A percentile compares a stretch with the other conserved stretches of the same genome.
phyloP scores from a whole-genome alignment of 495 filamentous ascomycete species.

The Neurospora tetrasperma region DNA sequence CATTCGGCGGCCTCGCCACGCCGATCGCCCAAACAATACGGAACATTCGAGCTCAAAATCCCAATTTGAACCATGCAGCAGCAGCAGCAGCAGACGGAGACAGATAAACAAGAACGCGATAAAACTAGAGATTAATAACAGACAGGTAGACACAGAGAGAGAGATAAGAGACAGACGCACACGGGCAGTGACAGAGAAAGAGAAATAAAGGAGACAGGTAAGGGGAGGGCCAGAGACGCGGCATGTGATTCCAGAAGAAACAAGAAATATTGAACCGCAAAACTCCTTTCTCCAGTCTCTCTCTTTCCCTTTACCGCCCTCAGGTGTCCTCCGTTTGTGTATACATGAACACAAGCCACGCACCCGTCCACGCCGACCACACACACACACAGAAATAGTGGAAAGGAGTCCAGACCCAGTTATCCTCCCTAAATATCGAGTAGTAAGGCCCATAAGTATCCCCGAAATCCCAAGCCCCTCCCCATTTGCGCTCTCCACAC shows the following conservation, averaged over 20 bases:
- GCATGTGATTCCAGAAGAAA: constrained; percentile 13
- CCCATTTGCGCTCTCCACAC: not conserved
- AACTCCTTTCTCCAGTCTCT: constrained; percentile 15
- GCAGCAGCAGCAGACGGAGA: constrained; percentile 1
- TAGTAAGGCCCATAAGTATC: constrained; percentile 1
- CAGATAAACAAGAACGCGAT: constrained; percentile 17
- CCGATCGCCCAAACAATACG: not conserved
- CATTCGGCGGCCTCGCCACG: not conserved
- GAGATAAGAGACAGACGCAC: not conserved
- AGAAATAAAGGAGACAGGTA: constrained; percentile 7
- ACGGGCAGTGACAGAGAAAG: constrained; percentile 6
- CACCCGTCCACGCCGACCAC: not conserved
- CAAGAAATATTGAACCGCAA: constrained; percentile 21
- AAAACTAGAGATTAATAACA: constrained; percentile 22
- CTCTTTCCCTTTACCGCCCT: constrained; percentile 13
- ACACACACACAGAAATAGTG: not conserved
- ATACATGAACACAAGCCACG: not conserved
- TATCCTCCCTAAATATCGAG: not conserved
- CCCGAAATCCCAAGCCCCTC: not conserved
- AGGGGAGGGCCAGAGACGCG: not conserved
- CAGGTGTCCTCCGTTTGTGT: not conserved
- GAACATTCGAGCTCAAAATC: not conserved
- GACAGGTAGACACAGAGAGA: constrained; percentile 9
- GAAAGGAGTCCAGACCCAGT: constrained; percentile 1
- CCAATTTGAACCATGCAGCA: constrained; percentile 1